A percentile compares a stretch with the other conserved stretches of the same genome.
Evolutionary conservation across 164 flowering plant species (phyloP).

Genomic region (Aristolochia contorta): DNA sequence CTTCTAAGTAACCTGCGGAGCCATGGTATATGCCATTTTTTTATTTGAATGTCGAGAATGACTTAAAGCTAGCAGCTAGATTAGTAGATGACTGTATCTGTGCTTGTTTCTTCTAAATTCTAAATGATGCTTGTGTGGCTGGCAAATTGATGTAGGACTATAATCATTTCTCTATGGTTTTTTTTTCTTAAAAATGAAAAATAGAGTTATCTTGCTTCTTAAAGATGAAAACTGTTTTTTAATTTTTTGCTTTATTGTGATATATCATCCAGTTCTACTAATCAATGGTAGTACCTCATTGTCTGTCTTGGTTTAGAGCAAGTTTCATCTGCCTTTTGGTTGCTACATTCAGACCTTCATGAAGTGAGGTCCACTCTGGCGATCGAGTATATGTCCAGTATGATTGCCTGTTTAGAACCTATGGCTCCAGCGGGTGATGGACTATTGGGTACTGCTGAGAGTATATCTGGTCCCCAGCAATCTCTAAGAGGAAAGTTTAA

Average conservation of each 20-base stretch:
- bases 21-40: constrained; percentile 40
- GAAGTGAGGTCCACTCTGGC: constrained; percentile 38
- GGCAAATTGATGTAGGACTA: too few species aligned
- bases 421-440: constrained; percentile 22
- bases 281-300: too few species aligned
- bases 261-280: too few species aligned
- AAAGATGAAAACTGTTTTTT: too few species aligned
- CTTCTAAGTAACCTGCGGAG: constrained; percentile 66
- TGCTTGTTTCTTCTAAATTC: too few species aligned
- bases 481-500: constrained; percentile 44
- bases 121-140: too few species aligned
- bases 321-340: constrained; percentile 68
- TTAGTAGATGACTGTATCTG: too few species aligned
- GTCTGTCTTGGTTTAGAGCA: constrained; percentile 37
- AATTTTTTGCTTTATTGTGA: too few species aligned
- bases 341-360: constrained; percentile 70
- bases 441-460: constrained; percentile 21
- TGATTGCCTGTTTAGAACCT: constrained; percentile 64
- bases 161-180: too few species aligned
- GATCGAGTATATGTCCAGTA: constrained; percentile 75
- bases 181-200: too few species aligned
- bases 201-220: too few species aligned
- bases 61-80: background rate
- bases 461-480: constrained; percentile 30
- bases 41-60: background rate